A percentile compares a stretch with the other conserved stretches of the same genome.
Evolutionary conservation across 2,329 filamentous ascomycete genomes (phyloP).

Genomic region (Talaromyces sp.): DNA sequence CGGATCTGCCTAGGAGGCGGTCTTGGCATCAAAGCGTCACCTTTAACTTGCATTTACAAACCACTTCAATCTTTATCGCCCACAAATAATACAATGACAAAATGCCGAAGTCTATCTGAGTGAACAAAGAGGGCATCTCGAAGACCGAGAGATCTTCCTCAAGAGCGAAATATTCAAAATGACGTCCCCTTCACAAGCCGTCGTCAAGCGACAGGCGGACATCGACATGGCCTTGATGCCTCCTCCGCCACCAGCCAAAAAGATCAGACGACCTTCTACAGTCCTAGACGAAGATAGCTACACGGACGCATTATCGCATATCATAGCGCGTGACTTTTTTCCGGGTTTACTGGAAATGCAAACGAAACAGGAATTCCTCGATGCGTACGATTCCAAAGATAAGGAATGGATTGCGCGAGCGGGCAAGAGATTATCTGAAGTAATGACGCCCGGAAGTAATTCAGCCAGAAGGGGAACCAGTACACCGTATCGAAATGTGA

Average conservation of each 20-base stretch:
- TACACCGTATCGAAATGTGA: slow-evolving; percentile 42
- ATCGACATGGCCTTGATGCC: slow-evolving; percentile 68
- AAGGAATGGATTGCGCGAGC: slow-evolving; percentile 81
- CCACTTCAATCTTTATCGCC: background rate
- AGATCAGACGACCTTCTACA: slow-evolving; percentile 84
- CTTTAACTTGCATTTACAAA: background rate
- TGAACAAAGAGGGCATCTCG: background rate
- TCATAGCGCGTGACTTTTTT: slow-evolving; percentile 96
- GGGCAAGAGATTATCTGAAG: slow-evolving; percentile 65
- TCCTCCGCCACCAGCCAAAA: slow-evolving; percentile 77
- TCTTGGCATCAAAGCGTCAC: background rate
- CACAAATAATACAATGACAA: background rate
- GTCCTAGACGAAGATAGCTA: slow-evolving; percentile 94
- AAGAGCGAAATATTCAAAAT: slow-evolving; percentile 21
- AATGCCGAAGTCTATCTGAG: background rate
- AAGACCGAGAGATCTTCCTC: background rate
- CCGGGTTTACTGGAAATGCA: slow-evolving; percentile 83
- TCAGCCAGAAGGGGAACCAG: slow-evolving; percentile 31
- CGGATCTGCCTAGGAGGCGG: slow-evolving; percentile 15
- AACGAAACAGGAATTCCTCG: slow-evolving; percentile 85
- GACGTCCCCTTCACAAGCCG: slow-evolving; percentile 30
- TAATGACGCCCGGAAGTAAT: slow-evolving; percentile 69
- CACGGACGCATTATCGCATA: slow-evolving; percentile 82
- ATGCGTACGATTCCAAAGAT: slow-evolving; percentile 84
- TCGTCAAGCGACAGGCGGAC: slow-evolving; percentile 34